These are phyloP conservation scores for Colletotrichum higginsianum DNA, from an alignment of 2,329 filamentous ascomycete genomes.

Conservation along the genomic window DNA sequence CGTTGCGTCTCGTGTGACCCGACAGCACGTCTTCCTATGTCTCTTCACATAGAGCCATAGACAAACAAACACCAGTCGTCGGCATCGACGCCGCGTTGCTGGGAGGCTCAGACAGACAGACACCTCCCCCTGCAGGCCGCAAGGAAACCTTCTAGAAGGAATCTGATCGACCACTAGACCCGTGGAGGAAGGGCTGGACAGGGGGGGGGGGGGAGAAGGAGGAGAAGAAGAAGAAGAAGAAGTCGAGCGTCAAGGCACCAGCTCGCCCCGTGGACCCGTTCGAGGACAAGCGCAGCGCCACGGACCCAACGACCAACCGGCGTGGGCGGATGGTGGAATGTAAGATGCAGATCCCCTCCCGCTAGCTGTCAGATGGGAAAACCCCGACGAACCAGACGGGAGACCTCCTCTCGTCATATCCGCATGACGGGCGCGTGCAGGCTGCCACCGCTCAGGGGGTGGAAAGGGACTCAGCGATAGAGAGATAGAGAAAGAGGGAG, in stretches of 20 bases:
- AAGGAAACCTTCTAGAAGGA: conserved; percentile 16
- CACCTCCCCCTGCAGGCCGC: not conserved
- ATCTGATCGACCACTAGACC: not conserved
- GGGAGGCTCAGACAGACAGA: too few relatives aligned
- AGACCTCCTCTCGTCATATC: conserved; percentile 20
- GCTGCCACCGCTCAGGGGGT: too few relatives aligned
- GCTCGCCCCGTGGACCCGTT: not conserved
- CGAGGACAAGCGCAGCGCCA: conserved; percentile 6
- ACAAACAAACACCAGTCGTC: not conserved
- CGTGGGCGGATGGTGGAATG: conserved; percentile 27
- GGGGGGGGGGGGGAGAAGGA: not conserved
- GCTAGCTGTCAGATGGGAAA: not conserved
- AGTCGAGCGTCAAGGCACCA: not conserved
- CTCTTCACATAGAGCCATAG: too few relatives aligned
- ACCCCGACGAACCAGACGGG: conserved; percentile 26
- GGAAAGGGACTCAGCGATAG: too few relatives aligned
- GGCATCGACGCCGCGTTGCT: not conserved
- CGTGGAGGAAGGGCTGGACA: not conserved
- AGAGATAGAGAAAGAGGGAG: not conserved
- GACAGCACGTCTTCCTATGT: too few relatives aligned
- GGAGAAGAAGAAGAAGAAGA: too few relatives aligned
- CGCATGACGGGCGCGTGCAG: conserved; percentile 21
- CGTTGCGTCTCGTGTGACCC: too few relatives aligned
- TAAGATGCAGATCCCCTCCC: conserved; percentile 8
- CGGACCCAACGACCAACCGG: conserved; percentile 17